Conservation (phyloP, 1,284 basidiomycete genomes). For the Vanrija humicola region DNA sequence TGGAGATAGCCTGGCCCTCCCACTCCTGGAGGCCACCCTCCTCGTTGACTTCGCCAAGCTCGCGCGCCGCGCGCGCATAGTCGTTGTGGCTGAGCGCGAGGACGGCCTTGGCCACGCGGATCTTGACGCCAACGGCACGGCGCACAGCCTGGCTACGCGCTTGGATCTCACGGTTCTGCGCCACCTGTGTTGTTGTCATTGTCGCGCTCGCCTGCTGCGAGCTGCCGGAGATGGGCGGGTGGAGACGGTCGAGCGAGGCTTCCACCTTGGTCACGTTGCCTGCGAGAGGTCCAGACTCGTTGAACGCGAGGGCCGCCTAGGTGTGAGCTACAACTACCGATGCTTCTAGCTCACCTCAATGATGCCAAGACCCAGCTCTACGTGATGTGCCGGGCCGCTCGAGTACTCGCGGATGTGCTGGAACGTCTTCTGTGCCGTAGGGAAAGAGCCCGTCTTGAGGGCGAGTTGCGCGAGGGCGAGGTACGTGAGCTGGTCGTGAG, state of each 20-base stretch:
- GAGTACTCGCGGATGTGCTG: conserved; percentile 33
- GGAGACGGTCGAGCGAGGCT: conserved; percentile 33
- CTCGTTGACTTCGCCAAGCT: conserved; percentile 31
- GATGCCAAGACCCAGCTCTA: conserved; percentile 37
- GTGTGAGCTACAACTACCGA: too few relatives aligned
- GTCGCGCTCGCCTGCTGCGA: conserved; percentile 12
- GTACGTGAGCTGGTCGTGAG: conserved; percentile 36
- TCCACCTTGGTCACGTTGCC: conserved; percentile 41
- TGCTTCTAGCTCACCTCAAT: conserved; percentile 28
- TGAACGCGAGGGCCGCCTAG: conserved; percentile 35
- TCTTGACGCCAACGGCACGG: conserved; percentile 24
- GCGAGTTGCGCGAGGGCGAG: conserved; percentile 38
- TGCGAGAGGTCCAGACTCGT: conserved; percentile 24
- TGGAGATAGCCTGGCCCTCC: conserved; percentile 39
- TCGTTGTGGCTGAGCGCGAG: conserved; percentile 23
- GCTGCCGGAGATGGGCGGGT: conserved; percentile 17
- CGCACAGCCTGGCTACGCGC: conserved; percentile 19
- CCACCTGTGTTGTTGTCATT: conserved; percentile 35
- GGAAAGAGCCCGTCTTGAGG: conserved; percentile 28
- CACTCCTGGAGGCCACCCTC: conserved; percentile 40
- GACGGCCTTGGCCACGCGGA: conserved; percentile 33
- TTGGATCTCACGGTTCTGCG: conserved; percentile 27
- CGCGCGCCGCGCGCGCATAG: conserved; percentile 26
- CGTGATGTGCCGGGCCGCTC: conserved; percentile 32
- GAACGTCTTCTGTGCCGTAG: conserved; percentile 29